A percentile compares a stretch with the other conserved stretches of the same genome.
Evolutionary conservation across 1,139 yeast genomes (phyloP).

Genomic region (Blastobotrys raffinosifermentans): DNA sequence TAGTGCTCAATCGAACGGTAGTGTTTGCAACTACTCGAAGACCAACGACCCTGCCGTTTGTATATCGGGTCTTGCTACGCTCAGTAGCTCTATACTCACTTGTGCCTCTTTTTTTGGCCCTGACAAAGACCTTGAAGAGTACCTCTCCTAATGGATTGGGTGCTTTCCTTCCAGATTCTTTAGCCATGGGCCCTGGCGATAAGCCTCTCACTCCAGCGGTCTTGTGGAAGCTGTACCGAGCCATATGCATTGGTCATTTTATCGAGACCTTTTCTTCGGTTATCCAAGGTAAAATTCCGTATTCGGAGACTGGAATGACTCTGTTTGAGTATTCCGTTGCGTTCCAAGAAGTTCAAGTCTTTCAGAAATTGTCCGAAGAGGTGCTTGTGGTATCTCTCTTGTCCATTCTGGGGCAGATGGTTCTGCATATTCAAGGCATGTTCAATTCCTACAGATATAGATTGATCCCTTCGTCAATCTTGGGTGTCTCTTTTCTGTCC

Average conservation of each 20-base stretch:
- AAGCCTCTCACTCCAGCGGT: constrained; percentile 37
- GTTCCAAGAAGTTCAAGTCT: constrained; percentile 61
- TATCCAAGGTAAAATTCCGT: constrained; percentile 52
- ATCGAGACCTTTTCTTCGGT: constrained; percentile 66
- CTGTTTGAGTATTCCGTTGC: constrained; percentile 69
- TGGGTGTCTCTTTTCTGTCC: constrained; percentile 46
- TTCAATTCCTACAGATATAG: constrained; percentile 48
- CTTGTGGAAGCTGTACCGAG: constrained; percentile 58
- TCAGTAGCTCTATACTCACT: constrained; percentile 37
- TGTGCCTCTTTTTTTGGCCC: constrained; percentile 37
- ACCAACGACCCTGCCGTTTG: constrained; percentile 30
- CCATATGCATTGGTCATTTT: constrained; percentile 58
- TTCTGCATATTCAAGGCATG: constrained; percentile 54
- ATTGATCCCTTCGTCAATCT: constrained; percentile 53
- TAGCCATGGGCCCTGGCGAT: constrained; percentile 15
- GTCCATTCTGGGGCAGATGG: constrained; percentile 50
- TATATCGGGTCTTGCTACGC: constrained; percentile 34
- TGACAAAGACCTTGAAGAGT: constrained; percentile 36
- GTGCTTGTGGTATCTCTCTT: constrained; percentile 47
- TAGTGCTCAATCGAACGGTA: constrained; percentile 57
- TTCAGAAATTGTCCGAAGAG: constrained; percentile 48
- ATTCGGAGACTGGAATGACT: constrained; percentile 63
- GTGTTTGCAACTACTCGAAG: constrained; percentile 59
- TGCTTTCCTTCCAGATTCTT: constrained; percentile 15
- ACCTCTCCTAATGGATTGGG: constrained; percentile 16